Conservation (phyloP, 176 grass and related monocot species). For the Panicum miliaceum region DNA sequence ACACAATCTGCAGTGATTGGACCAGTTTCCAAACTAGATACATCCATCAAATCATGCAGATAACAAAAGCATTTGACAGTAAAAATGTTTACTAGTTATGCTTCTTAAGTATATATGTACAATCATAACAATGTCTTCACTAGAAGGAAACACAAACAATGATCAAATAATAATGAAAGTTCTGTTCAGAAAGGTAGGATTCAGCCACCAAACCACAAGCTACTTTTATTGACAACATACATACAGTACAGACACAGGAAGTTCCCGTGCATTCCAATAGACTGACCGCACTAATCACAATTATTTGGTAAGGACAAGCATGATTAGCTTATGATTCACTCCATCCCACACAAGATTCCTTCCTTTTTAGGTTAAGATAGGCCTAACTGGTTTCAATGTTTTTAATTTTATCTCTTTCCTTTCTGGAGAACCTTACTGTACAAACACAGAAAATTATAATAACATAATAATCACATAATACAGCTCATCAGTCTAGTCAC, state of each 20-base stretch:
- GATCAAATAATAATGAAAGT: not conserved
- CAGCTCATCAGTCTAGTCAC: conserved; percentile 5
- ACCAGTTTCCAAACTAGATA: conserved; percentile 18
- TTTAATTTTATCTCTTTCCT: conserved; percentile 6
- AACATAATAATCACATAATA: conserved; percentile 6
- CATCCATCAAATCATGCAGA: conserved; percentile 34
- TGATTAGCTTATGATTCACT: conserved; percentile 34
- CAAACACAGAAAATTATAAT: not conserved
- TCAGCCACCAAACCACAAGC: conserved; percentile 9
- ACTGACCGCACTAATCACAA: too few relatives aligned
- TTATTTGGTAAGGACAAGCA: not conserved
- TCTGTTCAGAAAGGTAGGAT: conserved; percentile 27
- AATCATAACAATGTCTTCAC: not conserved
- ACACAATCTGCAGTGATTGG: too few relatives aligned
- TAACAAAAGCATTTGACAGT: conserved; percentile 19
- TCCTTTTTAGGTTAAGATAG: conserved; percentile 24
- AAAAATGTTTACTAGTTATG: conserved; percentile 27
- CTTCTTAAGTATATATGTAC: not conserved
- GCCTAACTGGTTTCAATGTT: conserved; percentile 35
- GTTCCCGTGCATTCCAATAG: too few relatives aligned
- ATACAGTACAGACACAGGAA: conserved; percentile 1
- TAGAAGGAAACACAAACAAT: conserved; percentile 10
- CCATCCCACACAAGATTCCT: conserved; percentile 29
- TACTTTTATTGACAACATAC: conserved; percentile 22
- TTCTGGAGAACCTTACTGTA: conserved; percentile 20